These are phyloP conservation scores for Boletus reticuloceps DNA, from an alignment of 768 basidiomycete species.

Conservation along the genomic window DNA sequence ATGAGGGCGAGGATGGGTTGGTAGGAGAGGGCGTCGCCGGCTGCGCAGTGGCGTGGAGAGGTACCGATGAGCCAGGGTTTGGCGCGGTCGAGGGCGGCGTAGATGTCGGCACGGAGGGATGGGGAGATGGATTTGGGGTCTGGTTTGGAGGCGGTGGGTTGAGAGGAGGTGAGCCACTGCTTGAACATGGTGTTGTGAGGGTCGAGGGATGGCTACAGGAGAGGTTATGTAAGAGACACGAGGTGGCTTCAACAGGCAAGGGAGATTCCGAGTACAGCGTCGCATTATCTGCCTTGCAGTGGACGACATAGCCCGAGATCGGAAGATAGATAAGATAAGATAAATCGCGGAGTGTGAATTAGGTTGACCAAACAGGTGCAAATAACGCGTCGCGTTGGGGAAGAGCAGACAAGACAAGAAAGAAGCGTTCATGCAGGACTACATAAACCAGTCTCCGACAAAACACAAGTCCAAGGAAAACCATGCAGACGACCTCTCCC, in stretches of 20 bases:
- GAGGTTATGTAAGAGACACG: slow-evolving; percentile 21
- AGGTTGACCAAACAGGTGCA: slow-evolving; percentile 6
- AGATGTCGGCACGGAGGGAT: slow-evolving; percentile 50
- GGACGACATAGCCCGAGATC: too few species aligned
- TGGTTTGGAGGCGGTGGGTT: slow-evolving; percentile 8
- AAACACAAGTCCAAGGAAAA: slow-evolving; percentile 16
- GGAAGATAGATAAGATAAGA: slow-evolving; percentile 14
- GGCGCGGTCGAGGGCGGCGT: slow-evolving; percentile 44
- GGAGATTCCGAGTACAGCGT: neutral
- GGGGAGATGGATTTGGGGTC: slow-evolving; percentile 43
- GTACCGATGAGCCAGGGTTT: slow-evolving; percentile 46
- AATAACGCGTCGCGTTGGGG: slow-evolving; percentile 27
- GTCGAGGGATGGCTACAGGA: neutral
- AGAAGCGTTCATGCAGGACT: slow-evolving; percentile 50
- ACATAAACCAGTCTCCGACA: slow-evolving; percentile 19
- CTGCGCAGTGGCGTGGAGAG: slow-evolving; percentile 37
- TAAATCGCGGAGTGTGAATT: slow-evolving; percentile 8
- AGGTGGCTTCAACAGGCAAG: slow-evolving; percentile 8
- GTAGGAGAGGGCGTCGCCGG: slow-evolving; percentile 52
- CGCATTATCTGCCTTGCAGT: too few species aligned
- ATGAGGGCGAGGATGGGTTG: slow-evolving; percentile 42
- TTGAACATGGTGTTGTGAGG: slow-evolving; percentile 39
- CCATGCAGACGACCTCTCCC: slow-evolving; percentile 36
- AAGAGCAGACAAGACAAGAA: slow-evolving; percentile 44
- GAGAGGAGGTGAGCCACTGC: slow-evolving; percentile 41